Conservation (phyloP, 1,284 basidiomycete species). For the Pyrrhoderma noxium region DNA sequence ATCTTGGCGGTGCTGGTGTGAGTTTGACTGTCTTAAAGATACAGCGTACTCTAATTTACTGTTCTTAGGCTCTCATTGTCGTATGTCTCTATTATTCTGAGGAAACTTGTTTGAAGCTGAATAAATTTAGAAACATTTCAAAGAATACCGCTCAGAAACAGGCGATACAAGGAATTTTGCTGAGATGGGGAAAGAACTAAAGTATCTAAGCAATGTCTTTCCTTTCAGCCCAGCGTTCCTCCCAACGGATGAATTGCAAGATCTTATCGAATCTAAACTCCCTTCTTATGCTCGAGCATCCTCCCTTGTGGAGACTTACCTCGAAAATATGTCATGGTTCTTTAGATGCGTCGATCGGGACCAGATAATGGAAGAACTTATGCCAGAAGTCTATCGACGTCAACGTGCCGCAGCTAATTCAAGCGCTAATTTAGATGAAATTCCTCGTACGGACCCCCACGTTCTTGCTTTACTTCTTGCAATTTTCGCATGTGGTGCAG, state of each 20-base stretch:
- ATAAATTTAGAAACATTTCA: background rate
- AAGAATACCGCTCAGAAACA: background rate
- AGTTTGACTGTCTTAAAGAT: constrained; percentile 1
- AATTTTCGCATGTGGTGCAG: constrained; percentile 21
- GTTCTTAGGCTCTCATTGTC: background rate
- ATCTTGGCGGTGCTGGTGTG: constrained; percentile 14
- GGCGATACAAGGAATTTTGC: background rate
- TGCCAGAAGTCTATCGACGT: constrained; percentile 5
- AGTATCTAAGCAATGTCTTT: constrained; percentile 7
- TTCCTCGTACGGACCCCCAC: constrained; percentile 3
- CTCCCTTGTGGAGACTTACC: constrained; percentile 22
- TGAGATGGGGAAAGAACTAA: background rate
- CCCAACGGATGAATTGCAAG: constrained; percentile 4
- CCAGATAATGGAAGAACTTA: constrained; percentile 18
- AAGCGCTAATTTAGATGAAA: background rate
- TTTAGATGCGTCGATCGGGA: constrained; percentile 18
- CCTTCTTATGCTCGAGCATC: constrained; percentile 21
- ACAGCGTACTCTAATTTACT: background rate
- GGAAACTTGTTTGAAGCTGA: background rate
- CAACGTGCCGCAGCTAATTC: background rate
- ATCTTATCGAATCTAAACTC: constrained; percentile 12
- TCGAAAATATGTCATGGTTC: constrained; percentile 23
- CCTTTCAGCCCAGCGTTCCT: constrained; percentile 4
- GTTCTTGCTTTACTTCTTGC: constrained; percentile 19
- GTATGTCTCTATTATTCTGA: background rate